A percentile compares a stretch with the other conserved stretches of the same genome.
Conservation (phyloP, 1,284 basidiomycete genomes). For the Somion occarium region DNA sequence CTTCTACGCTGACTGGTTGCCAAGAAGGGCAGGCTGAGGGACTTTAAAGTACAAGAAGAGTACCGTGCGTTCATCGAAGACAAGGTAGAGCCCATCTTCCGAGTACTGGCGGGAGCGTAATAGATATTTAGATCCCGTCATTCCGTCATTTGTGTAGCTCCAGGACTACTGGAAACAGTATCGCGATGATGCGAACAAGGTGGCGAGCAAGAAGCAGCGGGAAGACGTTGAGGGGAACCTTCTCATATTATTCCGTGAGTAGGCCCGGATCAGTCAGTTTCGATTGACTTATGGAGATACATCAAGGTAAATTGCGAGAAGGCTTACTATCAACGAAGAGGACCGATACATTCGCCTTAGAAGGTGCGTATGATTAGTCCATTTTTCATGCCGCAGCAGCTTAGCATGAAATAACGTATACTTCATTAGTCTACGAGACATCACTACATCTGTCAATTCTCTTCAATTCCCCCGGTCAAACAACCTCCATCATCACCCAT, state of each 20-base stretch:
- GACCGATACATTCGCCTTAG: slow-evolving; percentile 51
- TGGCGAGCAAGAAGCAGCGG: slow-evolving; percentile 34
- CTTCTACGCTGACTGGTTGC: slow-evolving; percentile 22
- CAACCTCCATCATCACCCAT: slow-evolving; percentile 52
- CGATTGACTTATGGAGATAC: background rate
- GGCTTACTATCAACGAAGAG: slow-evolving; percentile 57
- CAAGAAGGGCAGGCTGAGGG: slow-evolving; percentile 47
- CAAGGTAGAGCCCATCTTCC: slow-evolving; percentile 40
- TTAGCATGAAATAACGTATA: too few species aligned
- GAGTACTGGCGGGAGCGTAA: background rate
- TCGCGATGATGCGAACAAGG: slow-evolving; percentile 21
- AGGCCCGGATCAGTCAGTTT: background rate
- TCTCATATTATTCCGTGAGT: slow-evolving; percentile 63
- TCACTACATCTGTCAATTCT: slow-evolving; percentile 60
- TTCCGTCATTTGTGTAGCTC: slow-evolving; percentile 31
- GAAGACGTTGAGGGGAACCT: slow-evolving; percentile 58
- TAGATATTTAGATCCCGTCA: background rate
- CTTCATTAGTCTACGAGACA: slow-evolving; percentile 58
- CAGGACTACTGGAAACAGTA: slow-evolving; percentile 38
- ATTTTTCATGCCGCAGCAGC: too few species aligned
- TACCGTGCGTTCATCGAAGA: slow-evolving; percentile 57
- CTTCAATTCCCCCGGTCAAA: slow-evolving; percentile 54
- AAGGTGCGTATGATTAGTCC: slow-evolving; percentile 41
- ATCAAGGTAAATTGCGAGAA: slow-evolving; percentile 66
- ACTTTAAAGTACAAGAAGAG: slow-evolving; percentile 52